Conservation (phyloP, 1,284 basidiomycete genomes). For the Tremellales sp. region DNA sequence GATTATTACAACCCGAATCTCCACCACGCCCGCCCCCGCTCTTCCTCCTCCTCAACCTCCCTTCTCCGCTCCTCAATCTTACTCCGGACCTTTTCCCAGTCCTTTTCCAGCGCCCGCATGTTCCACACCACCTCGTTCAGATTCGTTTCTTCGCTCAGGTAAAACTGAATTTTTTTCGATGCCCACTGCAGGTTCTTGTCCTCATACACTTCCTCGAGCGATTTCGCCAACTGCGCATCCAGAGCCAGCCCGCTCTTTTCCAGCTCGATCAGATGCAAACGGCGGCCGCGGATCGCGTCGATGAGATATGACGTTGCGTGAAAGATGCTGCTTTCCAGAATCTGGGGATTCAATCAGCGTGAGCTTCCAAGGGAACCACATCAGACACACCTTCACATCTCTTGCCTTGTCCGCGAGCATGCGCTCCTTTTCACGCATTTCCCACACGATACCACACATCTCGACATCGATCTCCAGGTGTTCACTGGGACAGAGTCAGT, state of each 20-base stretch:
- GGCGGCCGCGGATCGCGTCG: slow-evolving; percentile 18
- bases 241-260: slow-evolving; percentile 15
- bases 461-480: slow-evolving; percentile 39
- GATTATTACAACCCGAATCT: slow-evolving; percentile 8
- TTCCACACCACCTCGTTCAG: slow-evolving; percentile 31
- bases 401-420: slow-evolving; percentile 26
- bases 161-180: slow-evolving; percentile 33
- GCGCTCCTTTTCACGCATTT: slow-evolving; percentile 28
- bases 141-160: slow-evolving; percentile 36
- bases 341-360: slow-evolving; percentile 3
- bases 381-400: slow-evolving; percentile 32
- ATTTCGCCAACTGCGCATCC: slow-evolving; percentile 13
- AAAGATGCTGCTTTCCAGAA: slow-evolving; percentile 27
- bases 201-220: slow-evolving; percentile 23
- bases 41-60: slow-evolving; percentile 12
- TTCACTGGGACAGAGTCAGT: slow-evolving; percentile 13
- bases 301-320: slow-evolving; percentile 24
- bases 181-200: slow-evolving; percentile 26
- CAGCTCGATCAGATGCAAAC: slow-evolving; percentile 19
- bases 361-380: background rate
- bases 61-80: slow-evolving; percentile 15
- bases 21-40: slow-evolving; percentile 8
- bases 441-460: slow-evolving; percentile 33
- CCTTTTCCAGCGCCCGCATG: slow-evolving; percentile 30
- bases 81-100: slow-evolving; percentile 29